phyloP scores from a whole-genome alignment of 176 grass and related monocot genomes.

The Hordeum marinum region DNA sequence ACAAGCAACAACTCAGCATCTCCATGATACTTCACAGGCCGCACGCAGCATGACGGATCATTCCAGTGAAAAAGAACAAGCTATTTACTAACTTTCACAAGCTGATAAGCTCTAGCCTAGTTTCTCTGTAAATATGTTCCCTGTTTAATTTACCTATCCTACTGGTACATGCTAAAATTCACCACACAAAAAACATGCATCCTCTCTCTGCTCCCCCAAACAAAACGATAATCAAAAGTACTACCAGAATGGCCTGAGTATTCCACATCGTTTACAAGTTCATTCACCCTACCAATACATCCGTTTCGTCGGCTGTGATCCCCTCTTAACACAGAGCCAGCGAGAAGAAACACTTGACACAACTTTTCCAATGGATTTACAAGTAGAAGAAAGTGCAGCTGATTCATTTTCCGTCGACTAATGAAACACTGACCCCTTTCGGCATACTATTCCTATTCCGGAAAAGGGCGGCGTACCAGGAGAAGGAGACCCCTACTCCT shows the following conservation, averaged over 20 bases:
- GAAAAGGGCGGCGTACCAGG: background rate
- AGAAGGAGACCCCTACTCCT: background rate
- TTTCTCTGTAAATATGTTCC: background rate
- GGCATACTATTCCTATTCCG: background rate
- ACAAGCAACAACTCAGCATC: background rate
- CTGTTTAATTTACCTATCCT: background rate
- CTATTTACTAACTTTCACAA: background rate
- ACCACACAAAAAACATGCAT: too few relatives aligned
- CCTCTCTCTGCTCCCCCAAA: too few relatives aligned
- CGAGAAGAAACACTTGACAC: background rate
- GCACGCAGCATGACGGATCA: background rate
- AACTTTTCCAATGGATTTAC: background rate
- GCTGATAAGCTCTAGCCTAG: background rate
- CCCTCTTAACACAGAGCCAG: background rate
- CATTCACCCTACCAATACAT: too few relatives aligned
- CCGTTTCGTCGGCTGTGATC: background rate
- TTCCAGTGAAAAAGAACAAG: background rate
- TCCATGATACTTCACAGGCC: background rate
- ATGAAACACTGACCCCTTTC: background rate
- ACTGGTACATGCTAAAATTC: background rate
- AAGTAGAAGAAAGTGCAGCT: too few relatives aligned
- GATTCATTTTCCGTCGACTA: background rate
- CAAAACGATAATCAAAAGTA: too few relatives aligned
- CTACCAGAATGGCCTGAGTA: too few relatives aligned
- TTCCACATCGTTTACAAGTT: too few relatives aligned